phyloP scores from a whole-genome alignment of 2,329 filamentous ascomycete species.

The Didymella arachidicola region DNA sequence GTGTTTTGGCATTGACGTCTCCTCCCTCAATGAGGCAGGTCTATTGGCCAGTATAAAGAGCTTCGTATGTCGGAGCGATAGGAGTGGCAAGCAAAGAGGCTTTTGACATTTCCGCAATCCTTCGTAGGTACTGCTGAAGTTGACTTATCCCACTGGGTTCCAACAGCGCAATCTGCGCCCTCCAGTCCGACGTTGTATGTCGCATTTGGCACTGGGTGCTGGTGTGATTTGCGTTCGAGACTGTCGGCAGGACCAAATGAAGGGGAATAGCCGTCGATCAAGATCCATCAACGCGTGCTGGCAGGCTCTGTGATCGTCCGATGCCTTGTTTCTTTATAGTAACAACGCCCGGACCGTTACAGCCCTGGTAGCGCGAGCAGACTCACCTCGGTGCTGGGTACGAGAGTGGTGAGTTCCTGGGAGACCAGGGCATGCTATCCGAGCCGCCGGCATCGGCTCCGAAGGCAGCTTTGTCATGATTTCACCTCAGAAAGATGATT shows the following conservation, averaged over 20 bases:
- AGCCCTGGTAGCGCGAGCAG: neutral
- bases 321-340: slow-evolving; percentile 2
- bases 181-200: neutral
- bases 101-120: neutral
- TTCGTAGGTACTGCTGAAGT: neutral
- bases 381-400: neutral
- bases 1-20: slow-evolving; percentile 13
- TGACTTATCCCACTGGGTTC: neutral
- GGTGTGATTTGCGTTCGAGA: slow-evolving; percentile 9
- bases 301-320: slow-evolving; percentile 1
- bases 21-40: slow-evolving; percentile 6
- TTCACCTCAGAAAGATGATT: too few relatives aligned
- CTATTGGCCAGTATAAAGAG: slow-evolving; percentile 2
- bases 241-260: slow-evolving; percentile 9
- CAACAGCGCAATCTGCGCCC: neutral
- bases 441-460: neutral
- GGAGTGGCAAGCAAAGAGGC: neutral
- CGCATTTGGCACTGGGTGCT: slow-evolving; percentile 1
- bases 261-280: slow-evolving; percentile 18
- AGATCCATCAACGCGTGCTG: slow-evolving; percentile 17
- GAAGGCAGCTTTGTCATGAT: neutral
- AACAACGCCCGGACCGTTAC: slow-evolving; percentile 2
- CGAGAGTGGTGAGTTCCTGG: neutral
- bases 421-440: neutral
- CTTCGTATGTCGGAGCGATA: neutral